Base-by-base conservation (phyloP, 345 rosid genomes). In the Aethionema arabicum region DNA sequence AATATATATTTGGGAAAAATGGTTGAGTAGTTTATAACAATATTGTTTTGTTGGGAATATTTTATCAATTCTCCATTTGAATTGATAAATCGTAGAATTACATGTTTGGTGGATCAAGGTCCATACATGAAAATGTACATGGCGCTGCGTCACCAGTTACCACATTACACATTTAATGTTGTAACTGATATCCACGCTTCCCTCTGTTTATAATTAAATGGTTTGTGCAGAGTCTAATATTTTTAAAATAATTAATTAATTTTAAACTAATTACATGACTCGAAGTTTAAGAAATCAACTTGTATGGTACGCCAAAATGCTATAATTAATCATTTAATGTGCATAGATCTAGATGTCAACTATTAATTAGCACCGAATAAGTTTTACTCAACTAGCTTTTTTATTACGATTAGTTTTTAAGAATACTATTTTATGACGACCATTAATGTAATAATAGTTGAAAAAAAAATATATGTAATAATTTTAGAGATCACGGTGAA, bases 301-400 rank as follows among this genome's bases (percentile, higher is more conserved):
- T 30, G 37, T 31, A 15, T 48, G 32, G 32, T 42, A 67, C 33
- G 36, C 54, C 13, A 59, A 51, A 21, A 59, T 10, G 35, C 33
- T 14, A 59, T 32, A 42, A 59, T 21, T 48, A 2, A 52, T 10
- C 12, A 4, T 41, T 49, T 21, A 13, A 13, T 36, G 21, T 15
- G 67, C 15, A 8, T 68, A 68, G 67, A 68, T 68, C 61, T 59
- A 52, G 55, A 68, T 60, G 55, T 44, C 47, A 42, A 35, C 52
- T 59, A 10, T 42, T 36, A 33, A 10, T 42, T 36, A 33, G 50
- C 13, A 67, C 32, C 50, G 40, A 50, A 43, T 51, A 59, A 42
- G 3, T 21, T 42, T 43, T 27, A 59, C 60, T 59, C 72, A 68
- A 59, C 53, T 51, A n/a, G 11, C 14, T 36, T 54, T 55, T 41